A percentile compares a stretch with the other conserved stretches of the same genome.
phyloP scores from a whole-genome alignment of 441 rosid species.

The Gossypium aridum region DNA sequence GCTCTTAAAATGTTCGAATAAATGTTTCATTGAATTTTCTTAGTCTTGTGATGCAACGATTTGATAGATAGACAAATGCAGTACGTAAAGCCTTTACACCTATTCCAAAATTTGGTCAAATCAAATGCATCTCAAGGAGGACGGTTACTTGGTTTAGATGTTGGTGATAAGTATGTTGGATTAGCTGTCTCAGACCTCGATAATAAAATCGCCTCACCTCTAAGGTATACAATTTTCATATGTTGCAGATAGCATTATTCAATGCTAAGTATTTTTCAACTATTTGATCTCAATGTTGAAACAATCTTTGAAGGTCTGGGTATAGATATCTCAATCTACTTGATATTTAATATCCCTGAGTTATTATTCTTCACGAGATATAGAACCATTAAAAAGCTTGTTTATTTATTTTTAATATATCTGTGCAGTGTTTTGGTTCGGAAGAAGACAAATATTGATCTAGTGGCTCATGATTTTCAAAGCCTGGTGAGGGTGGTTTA shows the following conservation, averaged over 20 bases:
- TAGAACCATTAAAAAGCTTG: not conserved
- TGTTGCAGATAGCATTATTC: not conserved
- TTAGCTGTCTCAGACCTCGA: slow-evolving; percentile 62
- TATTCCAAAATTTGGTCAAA: slow-evolving; percentile 52
- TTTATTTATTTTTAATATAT: slow-evolving; percentile 3
- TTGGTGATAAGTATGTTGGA: slow-evolving; percentile 90
- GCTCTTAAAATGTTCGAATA: slow-evolving; percentile 4
- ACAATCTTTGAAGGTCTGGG: not conserved
- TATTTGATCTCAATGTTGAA: not conserved
- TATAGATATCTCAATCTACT: not conserved
- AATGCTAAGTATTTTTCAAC: not conserved
- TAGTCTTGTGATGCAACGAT: not conserved
- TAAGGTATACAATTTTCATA: slow-evolving; percentile 39
- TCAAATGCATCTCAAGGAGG: slow-evolving; percentile 29
- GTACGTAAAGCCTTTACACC: slow-evolving; percentile 52
- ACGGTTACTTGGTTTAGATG: slow-evolving; percentile 83
- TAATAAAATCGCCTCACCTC: slow-evolving; percentile 58
- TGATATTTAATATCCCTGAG: not conserved
- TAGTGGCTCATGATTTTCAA: slow-evolving; percentile 68
- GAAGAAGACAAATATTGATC: slow-evolving; percentile 52
- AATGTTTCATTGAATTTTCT: not conserved
- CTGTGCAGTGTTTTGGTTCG: slow-evolving; percentile 67
- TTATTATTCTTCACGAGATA: not conserved
- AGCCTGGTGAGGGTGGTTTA: slow-evolving; percentile 45
- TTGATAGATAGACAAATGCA: slow-evolving; percentile 38